Evolutionary conservation across 768 basidiomycete species (phyloP), one percentile per base, ranked within the genome.

Genomic region (Cystobasidium onofrii): DNA sequence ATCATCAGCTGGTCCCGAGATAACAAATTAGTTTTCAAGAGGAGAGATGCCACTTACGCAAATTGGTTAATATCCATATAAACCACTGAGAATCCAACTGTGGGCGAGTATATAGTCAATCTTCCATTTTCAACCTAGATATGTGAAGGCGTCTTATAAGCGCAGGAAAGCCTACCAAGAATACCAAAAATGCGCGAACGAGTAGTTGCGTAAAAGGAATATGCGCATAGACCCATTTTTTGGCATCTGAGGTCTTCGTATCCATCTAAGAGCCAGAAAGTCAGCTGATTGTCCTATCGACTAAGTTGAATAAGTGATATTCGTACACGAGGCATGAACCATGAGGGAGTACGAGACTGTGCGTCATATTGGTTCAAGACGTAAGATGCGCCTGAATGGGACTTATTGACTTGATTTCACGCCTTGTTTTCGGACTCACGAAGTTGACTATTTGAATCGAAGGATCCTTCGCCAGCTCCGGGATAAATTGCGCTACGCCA

Each of bases 381-480:
- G n/a, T n/a, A n/a, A n/a, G n/a, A n/a, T n/a, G n/a, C n/a, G n/a
- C n/a, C n/a, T 39, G 39, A 39, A 6, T 15, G 15, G 39, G 15
- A 6, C 39, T 6, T 39, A 39, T 39, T 6, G 6, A 39, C 39
- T 20, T 7, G 3, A 12, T 17, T 20, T 17, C 20, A 50, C 20
- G 15, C 3, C 46, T 50, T 20, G 46, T 4, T n/a, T 50, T 50
- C 3, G 18, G 20, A n/a, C 46, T 50, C 31, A 60, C 57, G 34
- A 73, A 75, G 52, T 71, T 62, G 23, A 74, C 29, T 7, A 77
- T 66, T 36, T 76, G 75, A 17, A 74, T 74, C 20, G 75, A 69
- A 34, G 73, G 65, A 25, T 75, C 55, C 4, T 74, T 41, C 2
- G 67, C 64, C 6, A 78, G 73, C 31, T 50, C 54, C 17, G 78